These are phyloP conservation scores for Clonostachys sp. DNA, from an alignment of 2,329 filamentous ascomycete genomes.

Conservation along the genomic window DNA sequence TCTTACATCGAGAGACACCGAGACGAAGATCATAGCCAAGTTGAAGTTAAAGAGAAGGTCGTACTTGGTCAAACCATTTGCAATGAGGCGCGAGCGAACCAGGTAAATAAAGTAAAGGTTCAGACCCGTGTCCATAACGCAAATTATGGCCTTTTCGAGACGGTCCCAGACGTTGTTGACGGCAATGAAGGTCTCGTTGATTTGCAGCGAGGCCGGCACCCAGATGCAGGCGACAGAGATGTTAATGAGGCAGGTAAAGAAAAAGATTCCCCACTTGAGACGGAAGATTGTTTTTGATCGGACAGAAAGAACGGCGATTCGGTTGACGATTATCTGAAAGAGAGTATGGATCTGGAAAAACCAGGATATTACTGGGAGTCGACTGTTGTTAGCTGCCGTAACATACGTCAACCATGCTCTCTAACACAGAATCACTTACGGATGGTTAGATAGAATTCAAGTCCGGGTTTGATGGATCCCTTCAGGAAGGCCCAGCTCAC, in stretches of 20 bases:
- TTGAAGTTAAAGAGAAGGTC: constrained; percentile 33
- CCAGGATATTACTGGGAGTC: constrained; percentile 8
- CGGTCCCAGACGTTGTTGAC: constrained; percentile 45
- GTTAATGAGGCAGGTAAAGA: constrained; percentile 36
- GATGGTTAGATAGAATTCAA: constrained; percentile 13
- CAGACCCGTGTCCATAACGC: constrained; percentile 36
- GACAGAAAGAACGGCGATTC: constrained; percentile 37
- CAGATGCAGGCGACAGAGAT: constrained; percentile 44
- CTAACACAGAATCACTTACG: constrained; percentile 13
- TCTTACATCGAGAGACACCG: constrained; percentile 16
- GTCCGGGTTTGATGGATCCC: constrained; percentile 14
- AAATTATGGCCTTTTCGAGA: constrained; percentile 39
- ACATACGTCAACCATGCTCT: not conserved
- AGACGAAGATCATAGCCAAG: constrained; percentile 18
- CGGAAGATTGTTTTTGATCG: constrained; percentile 23
- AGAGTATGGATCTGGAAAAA: constrained; percentile 33
- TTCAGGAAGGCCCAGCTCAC: not conserved
- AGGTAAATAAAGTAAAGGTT: constrained; percentile 40
- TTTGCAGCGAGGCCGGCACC: constrained; percentile 40
- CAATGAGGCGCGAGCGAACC: constrained; percentile 38
- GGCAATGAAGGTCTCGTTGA: constrained; percentile 26
- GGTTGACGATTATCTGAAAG: constrained; percentile 48
- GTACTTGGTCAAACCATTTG: constrained; percentile 43
- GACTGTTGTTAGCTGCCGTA: not conserved
- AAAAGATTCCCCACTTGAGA: constrained; percentile 37